Evolutionary conservation across 441 rosid species (phyloP).

Genomic region (Arabidopsis lyrata): DNA sequence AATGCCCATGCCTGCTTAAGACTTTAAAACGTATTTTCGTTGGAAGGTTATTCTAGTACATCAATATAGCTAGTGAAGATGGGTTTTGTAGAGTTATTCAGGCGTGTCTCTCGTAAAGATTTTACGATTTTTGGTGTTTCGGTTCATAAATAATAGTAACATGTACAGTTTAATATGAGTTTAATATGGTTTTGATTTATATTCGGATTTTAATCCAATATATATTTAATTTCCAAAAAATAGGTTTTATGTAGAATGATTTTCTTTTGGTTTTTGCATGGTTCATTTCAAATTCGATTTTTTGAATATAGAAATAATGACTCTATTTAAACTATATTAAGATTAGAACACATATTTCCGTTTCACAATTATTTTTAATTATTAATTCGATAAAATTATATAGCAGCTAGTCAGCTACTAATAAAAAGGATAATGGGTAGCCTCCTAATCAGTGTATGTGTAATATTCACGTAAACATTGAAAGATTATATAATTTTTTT

Average conservation of each 20-base stretch:
- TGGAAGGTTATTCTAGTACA: background rate
- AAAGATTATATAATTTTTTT: too few species aligned
- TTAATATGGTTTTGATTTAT: too few species aligned
- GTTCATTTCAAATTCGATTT: background rate
- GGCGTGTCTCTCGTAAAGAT: background rate
- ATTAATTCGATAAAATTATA: background rate
- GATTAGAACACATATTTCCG: too few species aligned
- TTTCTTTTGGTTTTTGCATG: background rate
- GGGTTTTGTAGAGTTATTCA: background rate
- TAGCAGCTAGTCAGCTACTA: background rate
- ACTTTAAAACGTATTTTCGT: background rate
- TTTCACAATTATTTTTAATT: background rate
- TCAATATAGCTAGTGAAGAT: background rate
- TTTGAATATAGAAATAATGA: background rate
- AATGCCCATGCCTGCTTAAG: too few species aligned
- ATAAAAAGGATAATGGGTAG: constrained; percentile 22
- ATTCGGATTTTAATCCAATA: background rate
- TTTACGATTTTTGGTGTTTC: background rate
- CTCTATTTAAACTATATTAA: background rate
- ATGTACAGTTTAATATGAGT: too few species aligned
- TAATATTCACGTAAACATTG: constrained; percentile 39
- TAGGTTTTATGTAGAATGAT: background rate
- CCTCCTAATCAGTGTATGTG: constrained; percentile 33
- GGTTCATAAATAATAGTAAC: background rate
- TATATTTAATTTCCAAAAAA: background rate